phyloP scores from a whole-genome alignment of 495 filamentous ascomycete genomes.

The Penicillium egyptiacum region DNA sequence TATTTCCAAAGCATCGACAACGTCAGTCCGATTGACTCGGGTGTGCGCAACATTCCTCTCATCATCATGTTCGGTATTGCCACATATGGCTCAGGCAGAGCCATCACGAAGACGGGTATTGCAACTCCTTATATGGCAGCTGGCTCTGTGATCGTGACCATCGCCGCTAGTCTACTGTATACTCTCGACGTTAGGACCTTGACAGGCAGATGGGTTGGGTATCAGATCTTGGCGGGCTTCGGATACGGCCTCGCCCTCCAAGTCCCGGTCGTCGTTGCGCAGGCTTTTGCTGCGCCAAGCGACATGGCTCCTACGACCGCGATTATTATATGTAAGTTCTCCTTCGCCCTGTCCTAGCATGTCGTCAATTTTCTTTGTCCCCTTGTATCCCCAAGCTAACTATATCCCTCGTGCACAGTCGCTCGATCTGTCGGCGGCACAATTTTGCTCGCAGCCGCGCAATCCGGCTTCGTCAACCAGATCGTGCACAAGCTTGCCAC shows the following conservation, averaged over 20 bases:
- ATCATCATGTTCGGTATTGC: slow-evolving; percentile 47
- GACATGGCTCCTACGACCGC: background rate
- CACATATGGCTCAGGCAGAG: slow-evolving; percentile 51
- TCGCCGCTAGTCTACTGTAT: slow-evolving; percentile 63
- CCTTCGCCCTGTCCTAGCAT: background rate
- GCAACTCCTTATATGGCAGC: slow-evolving; percentile 55
- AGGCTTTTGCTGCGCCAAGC: background rate
- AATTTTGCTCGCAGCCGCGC: slow-evolving; percentile 40
- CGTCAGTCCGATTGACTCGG: slow-evolving; percentile 58
- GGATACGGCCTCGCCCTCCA: slow-evolving; percentile 8
- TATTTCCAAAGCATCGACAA: slow-evolving; percentile 73
- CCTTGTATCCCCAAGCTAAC: slow-evolving; percentile 1
- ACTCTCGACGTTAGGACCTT: slow-evolving; percentile 38
- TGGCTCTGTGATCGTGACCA: slow-evolving; percentile 48
- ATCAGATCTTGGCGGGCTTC: slow-evolving; percentile 57
- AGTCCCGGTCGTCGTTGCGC: background rate
- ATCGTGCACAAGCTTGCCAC: slow-evolving; percentile 31
- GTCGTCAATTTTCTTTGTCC: background rate
- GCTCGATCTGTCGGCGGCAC: slow-evolving; percentile 47
- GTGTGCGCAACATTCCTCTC: slow-evolving; percentile 68
- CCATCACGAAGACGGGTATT: slow-evolving; percentile 51
- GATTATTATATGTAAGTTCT: background rate
- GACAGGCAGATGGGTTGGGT: slow-evolving; percentile 59
- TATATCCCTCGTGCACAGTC: slow-evolving; percentile 18
- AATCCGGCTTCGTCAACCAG: slow-evolving; percentile 43